Evolutionary conservation across 1,284 basidiomycete genomes (phyloP).

Genomic region (Ustilago trichophora): DNA sequence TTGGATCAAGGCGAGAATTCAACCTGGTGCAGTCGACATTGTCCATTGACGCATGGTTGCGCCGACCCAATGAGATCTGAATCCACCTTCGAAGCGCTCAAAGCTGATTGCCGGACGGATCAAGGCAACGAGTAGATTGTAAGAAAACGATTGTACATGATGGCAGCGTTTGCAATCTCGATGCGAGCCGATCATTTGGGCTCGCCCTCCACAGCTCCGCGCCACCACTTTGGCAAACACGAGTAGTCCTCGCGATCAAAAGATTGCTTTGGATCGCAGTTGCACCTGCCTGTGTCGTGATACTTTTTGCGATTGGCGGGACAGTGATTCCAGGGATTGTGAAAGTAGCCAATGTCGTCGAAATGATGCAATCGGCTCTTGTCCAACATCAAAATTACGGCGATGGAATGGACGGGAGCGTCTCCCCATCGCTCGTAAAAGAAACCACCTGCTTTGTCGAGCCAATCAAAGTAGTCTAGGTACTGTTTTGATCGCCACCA

Average conservation of each 20-base stretch:
- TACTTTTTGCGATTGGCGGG: constrained; percentile 56
- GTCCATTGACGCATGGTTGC: no score
- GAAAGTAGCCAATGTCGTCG: constrained; percentile 63
- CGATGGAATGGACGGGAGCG: constrained; percentile 72
- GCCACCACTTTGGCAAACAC: constrained; percentile 59
- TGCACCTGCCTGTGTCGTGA: constrained; percentile 59
- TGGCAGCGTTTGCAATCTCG: no score
- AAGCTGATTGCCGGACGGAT: no score
- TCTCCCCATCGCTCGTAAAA: constrained; percentile 79
- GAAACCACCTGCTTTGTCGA: constrained; percentile 81
- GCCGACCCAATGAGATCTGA: no score
- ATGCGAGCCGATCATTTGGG: no score
- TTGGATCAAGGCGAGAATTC: no score
- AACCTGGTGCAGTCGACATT: no score
- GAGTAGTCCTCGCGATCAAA: constrained; percentile 56
- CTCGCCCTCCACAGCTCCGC: constrained; percentile 48
- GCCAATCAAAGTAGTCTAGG: constrained; percentile 77
- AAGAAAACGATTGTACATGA: no score
- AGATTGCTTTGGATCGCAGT: constrained; percentile 59
- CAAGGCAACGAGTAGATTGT: no score
- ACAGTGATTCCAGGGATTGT: constrained; percentile 61
- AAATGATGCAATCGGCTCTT: constrained; percentile 43
- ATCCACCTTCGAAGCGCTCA: no score
- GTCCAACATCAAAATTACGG: constrained; percentile 56
- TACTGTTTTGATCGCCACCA: constrained; percentile 84